Percentiles rank a stretch among this genome's conserved stretches.
phyloP scores from a whole-genome alignment of 2,329 filamentous ascomycete species.

The Diaporthe vexans region DNA sequence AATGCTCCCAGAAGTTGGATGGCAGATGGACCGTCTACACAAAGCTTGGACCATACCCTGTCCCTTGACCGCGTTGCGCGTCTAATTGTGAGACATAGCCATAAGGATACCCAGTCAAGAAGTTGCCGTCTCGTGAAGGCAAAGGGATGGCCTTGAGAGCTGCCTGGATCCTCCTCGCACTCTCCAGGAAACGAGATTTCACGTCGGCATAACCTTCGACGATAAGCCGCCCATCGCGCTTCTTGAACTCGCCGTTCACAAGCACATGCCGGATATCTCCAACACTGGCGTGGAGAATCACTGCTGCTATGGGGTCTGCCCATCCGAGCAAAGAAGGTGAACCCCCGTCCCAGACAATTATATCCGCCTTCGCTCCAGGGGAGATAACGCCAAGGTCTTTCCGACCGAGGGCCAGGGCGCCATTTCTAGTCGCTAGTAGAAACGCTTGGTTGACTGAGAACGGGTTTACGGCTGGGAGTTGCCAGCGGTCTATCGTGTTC shows the following conservation, averaged over 20 bases:
- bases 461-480: constrained; percentile 55
- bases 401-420: constrained; percentile 64
- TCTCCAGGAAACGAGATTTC: constrained; percentile 51
- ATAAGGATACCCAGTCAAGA: not conserved
- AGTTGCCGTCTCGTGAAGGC: not conserved
- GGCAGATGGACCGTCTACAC: not conserved
- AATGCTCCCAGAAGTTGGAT: not conserved
- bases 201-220: constrained; percentile 45
- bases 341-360: constrained; percentile 65
- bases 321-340: constrained; percentile 66
- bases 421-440: constrained; percentile 65
- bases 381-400: constrained; percentile 64
- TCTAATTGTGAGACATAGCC: not conserved
- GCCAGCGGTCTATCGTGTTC: constrained; percentile 55
- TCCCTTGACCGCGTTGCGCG: not conserved
- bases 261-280: constrained; percentile 66
- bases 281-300: constrained; percentile 67
- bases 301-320: constrained; percentile 67
- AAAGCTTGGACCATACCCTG: not conserved
- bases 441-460: constrained; percentile 70
- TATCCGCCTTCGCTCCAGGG: constrained; percentile 66
- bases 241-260: constrained; percentile 63
- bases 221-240: constrained; percentile 57
- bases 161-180: constrained; percentile 51
- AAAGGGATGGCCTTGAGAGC: constrained; percentile 45